These are phyloP conservation scores for Ascomycota sp. DNA, from an alignment of 2,329 filamentous ascomycete species.

Conservation along the genomic window DNA sequence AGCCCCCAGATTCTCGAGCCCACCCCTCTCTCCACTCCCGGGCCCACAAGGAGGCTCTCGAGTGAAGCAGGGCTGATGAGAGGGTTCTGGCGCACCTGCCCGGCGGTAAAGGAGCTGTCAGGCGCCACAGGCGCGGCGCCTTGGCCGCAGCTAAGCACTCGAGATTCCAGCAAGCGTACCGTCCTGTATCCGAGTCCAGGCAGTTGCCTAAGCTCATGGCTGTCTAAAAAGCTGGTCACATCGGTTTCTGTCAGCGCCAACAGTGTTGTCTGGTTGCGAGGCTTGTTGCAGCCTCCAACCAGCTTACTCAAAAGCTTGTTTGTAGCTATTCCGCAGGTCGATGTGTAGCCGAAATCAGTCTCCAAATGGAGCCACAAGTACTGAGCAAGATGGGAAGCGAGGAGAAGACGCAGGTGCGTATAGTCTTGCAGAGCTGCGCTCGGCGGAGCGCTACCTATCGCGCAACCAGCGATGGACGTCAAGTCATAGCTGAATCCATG, in stretches of 20 bases:
- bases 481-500: conserved; percentile 67
- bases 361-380: conserved; percentile 56
- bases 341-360: conserved; percentile 61
- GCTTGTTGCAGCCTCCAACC: conserved; percentile 68
- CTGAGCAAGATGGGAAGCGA: conserved; percentile 65
- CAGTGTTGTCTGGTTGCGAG: conserved; percentile 68
- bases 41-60: conserved; percentile 47
- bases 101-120: conserved; percentile 35
- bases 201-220: conserved; percentile 56
- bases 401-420: conserved; percentile 39
- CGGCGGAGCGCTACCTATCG: conserved; percentile 14
- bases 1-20: conserved; percentile 56
- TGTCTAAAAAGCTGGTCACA: conserved; percentile 50
- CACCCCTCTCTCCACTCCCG: conserved; percentile 50
- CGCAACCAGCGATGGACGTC: conserved; percentile 40
- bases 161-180: conserved; percentile 25
- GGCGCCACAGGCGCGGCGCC: conserved; percentile 15
- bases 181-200: conserved; percentile 70
- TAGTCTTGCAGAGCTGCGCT: conserved; percentile 12
- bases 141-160: conserved; percentile 21
- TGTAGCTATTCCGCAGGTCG: conserved; percentile 71
- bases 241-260: conserved; percentile 40
- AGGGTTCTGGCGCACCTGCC: conserved; percentile 40
- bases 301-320: conserved; percentile 77
- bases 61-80: conserved; percentile 43